These are phyloP conservation scores for Pyricularia grisea DNA, from an alignment of 2,329 filamentous ascomycete genomes.

Conservation along the genomic window DNA sequence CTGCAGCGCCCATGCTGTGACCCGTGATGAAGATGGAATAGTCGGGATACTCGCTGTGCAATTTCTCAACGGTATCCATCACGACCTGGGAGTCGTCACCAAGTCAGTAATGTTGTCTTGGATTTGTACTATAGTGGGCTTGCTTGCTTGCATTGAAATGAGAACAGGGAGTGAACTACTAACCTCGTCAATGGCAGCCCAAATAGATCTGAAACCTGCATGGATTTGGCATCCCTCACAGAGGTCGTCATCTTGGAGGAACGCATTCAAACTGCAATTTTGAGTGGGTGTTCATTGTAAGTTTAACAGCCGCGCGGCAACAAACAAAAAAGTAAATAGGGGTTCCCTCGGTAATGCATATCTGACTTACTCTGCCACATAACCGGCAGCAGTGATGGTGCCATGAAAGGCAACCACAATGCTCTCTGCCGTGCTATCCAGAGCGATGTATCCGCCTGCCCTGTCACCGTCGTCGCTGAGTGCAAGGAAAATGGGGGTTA, in stretches of 20 bases:
- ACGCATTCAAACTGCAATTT: not conserved
- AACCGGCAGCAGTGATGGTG: conserved; percentile 32
- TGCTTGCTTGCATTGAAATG: too few species aligned
- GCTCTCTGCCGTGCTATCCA: conserved; percentile 35
- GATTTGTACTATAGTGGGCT: too few species aligned
- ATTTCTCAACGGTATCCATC: not conserved
- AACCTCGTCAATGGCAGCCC: conserved; percentile 18
- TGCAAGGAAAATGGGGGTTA: not conserved
- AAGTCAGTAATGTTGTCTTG: too few species aligned
- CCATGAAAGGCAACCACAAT: conserved; percentile 55
- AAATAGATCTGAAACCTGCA: conserved; percentile 48
- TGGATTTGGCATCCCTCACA: conserved; percentile 38
- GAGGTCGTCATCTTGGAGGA: conserved; percentile 1
- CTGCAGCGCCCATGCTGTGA: conserved; percentile 59
- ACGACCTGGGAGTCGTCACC: not conserved
- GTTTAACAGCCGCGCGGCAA: too few species aligned
- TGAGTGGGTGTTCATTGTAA: too few species aligned
- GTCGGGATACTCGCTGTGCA: conserved; percentile 28
- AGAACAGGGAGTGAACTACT: too few species aligned
- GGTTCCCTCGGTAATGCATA: not conserved
- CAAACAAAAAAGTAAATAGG: too few species aligned
- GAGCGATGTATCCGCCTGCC: conserved; percentile 39
- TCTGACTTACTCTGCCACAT: not conserved
- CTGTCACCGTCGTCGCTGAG: conserved; percentile 7
- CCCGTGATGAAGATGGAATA: conserved; percentile 52